These are phyloP conservation scores for Kokia cookei DNA, from an alignment of 441 rosid species.

Conservation along the genomic window DNA sequence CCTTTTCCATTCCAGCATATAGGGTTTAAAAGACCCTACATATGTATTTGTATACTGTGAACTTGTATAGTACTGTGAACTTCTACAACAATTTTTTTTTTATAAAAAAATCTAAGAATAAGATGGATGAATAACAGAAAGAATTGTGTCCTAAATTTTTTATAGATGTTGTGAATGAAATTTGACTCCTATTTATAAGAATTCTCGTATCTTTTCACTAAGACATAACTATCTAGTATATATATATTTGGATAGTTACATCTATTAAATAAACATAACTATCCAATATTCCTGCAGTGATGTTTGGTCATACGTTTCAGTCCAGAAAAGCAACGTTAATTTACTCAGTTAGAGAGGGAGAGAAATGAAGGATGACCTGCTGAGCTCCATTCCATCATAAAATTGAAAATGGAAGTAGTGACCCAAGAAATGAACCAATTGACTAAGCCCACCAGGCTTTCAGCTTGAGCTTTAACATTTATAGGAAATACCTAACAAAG, in stretches of 20 bases:
- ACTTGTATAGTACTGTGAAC: neutral
- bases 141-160: too few relatives aligned
- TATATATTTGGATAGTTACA: too few relatives aligned
- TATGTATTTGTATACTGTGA: neutral
- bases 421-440: conserved; percentile 41
- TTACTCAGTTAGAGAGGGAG: neutral
- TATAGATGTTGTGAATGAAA: too few relatives aligned
- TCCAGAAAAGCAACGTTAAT: neutral
- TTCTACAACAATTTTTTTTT: too few relatives aligned
- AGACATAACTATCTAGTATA: too few relatives aligned
- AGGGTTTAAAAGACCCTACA: neutral
- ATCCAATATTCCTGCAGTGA: conserved; percentile 3
- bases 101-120: too few relatives aligned
- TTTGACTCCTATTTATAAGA: too few relatives aligned
- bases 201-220: too few relatives aligned
- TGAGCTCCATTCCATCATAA: conserved; percentile 52
- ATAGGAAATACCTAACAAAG: conserved; percentile 39
- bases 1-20: neutral
- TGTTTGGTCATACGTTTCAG: neutral
- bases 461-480: conserved; percentile 40
- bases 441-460: conserved; percentile 34
- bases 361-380: conserved; percentile 19
- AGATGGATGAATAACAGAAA: too few relatives aligned
- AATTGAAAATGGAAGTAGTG: conserved; percentile 35
- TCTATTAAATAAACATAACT: too few relatives aligned